Evolutionary conservation across 148 eudicot species (phyloP).

Genomic region (Nyssa sinensis): DNA sequence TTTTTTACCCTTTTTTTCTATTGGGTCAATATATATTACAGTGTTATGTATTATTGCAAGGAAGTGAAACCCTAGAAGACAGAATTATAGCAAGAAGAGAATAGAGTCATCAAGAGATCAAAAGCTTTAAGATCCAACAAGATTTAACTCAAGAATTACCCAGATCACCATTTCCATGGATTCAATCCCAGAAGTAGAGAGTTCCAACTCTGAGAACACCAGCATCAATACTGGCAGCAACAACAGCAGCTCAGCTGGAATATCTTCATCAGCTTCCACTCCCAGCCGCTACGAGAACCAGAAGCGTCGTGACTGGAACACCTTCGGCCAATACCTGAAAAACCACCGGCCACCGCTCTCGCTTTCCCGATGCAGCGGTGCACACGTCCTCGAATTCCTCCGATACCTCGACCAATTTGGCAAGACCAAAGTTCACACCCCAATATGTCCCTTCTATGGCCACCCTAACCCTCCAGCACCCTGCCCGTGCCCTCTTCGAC

Average conservation of each 20-base stretch:
- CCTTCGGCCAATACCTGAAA: slow-evolving; percentile 48
- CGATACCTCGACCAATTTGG: slow-evolving; percentile 59
- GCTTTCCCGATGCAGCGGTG: slow-evolving; percentile 51
- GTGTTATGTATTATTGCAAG: not conserved
- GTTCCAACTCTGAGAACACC: slow-evolving; percentile 20
- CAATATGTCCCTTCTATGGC: slow-evolving; percentile 53
- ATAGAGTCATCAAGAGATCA: not conserved
- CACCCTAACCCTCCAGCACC: slow-evolving; percentile 59
- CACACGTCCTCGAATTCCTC: slow-evolving; percentile 57
- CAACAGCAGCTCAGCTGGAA: not conserved
- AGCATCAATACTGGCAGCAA: not conserved
- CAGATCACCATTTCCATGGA: slow-evolving; percentile 19
- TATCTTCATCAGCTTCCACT: not conserved
- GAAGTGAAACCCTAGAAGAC: slow-evolving; percentile 14
- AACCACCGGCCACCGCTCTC: slow-evolving; percentile 56
- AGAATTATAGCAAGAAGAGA: not conserved
- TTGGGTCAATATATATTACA: not conserved
- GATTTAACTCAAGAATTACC: not conserved
- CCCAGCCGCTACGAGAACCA: slow-evolving; percentile 55
- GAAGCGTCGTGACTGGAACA: slow-evolving; percentile 58
- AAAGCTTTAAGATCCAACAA: too few species aligned
- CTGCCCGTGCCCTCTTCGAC: slow-evolving; percentile 58
- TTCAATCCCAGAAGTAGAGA: slow-evolving; percentile 16
- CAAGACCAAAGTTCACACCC: slow-evolving; percentile 56
- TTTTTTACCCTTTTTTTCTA: too few species aligned